Conservation (phyloP, 768 basidiomycete genomes). For the Mycena galopus region DNA sequence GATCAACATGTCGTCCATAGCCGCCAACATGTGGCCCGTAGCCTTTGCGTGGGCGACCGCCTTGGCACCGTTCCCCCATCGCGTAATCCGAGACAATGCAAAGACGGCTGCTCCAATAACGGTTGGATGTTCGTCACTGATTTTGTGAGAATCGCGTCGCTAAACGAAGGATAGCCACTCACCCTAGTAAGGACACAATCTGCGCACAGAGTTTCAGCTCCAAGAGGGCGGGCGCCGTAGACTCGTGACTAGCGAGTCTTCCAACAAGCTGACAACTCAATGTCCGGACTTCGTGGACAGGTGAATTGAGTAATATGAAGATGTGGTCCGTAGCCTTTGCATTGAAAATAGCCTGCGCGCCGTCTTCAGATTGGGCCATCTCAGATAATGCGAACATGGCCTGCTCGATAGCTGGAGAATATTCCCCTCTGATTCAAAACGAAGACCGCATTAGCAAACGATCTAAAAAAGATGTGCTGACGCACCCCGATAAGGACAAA, state of each 20-base stretch:
- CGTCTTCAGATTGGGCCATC: background rate
- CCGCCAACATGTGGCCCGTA: background rate
- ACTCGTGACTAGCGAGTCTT: background rate
- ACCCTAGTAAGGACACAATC: background rate
- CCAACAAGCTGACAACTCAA: background rate
- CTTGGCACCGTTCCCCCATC: background rate
- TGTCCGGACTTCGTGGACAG: background rate
- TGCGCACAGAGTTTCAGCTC: background rate
- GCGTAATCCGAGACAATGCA: background rate
- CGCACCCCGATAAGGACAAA: background rate
- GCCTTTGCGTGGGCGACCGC: background rate
- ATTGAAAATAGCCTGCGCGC: background rate
- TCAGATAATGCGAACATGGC: background rate
- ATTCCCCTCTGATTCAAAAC: background rate
- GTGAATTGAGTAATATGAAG: background rate
- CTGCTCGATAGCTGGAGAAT: background rate
- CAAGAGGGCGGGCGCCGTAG: background rate
- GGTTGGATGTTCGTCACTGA: background rate
- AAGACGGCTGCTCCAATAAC: background rate
- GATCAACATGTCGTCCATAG: background rate
- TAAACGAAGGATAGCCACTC: background rate
- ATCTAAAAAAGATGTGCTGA: background rate
- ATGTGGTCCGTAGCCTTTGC: background rate
- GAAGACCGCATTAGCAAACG: background rate
- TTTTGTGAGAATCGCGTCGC: background rate